These are phyloP conservation scores for Nitzschia sp. DNA, from an alignment of 108 stramenopile species.

Conservation along the genomic window DNA sequence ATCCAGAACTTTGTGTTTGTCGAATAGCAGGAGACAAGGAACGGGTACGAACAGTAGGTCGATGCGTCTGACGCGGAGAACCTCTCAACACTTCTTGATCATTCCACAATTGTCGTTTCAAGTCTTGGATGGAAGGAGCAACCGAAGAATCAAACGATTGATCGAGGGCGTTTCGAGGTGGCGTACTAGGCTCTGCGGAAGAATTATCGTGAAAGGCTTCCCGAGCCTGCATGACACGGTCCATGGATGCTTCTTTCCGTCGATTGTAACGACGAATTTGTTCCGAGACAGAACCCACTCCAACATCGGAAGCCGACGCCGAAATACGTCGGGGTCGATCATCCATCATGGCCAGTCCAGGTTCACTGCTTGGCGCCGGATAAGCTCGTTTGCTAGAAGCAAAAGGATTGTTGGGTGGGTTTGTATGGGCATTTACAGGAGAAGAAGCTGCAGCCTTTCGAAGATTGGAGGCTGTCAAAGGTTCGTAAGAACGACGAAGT, in stretches of 20 bases:
- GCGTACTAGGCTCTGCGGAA: not conserved
- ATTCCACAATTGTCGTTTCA: conserved; percentile 47
- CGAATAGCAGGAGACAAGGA: conserved; percentile 27
- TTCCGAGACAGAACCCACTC: not conserved
- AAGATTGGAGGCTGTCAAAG: no score
- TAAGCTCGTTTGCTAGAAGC: no score
- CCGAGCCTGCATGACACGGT: not conserved
- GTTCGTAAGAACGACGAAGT: no score
- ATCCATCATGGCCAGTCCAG: conserved; percentile 5
- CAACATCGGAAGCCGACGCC: conserved; percentile 1
- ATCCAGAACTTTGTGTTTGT: not conserved
- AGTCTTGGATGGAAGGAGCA: conserved; percentile 27
- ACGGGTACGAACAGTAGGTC: conserved; percentile 9
- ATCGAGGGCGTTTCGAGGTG: not conserved
- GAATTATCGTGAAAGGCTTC: not conserved
- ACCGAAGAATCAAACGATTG: conserved; percentile 19
- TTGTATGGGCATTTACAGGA: no score
- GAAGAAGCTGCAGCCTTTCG: no score
- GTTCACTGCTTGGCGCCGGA: conserved; percentile 1
- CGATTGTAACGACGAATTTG: conserved; percentile 9
- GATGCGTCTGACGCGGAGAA: not conserved
- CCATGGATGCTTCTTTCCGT: not conserved
- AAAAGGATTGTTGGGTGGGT: no score
- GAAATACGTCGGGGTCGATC: not conserved
- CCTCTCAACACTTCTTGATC: conserved; percentile 40